Evolutionary conservation across 352 stramenopile genomes (phyloP), one percentile per base, ranked within the genome.

Genomic region (Phytophthora ramorum): DNA sequence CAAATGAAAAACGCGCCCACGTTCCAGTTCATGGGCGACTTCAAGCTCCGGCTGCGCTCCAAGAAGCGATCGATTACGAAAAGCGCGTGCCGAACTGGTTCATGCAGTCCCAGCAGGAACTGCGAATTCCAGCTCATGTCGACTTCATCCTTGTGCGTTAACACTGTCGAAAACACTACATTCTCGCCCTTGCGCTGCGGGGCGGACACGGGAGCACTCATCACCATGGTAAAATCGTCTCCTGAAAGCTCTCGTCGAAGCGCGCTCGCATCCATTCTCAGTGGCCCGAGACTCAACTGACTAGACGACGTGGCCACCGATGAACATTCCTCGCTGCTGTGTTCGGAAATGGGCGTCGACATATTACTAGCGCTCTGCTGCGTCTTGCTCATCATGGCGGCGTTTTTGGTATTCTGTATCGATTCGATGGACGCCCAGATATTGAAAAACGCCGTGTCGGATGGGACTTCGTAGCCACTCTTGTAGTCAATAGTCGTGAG

Each of bases 21-120:
- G 51, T 89, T 89, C 72, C 70, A 83, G 48, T 85, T 80, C 24
- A 67, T 68, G 3, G 71, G 68, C 9, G 75, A 71, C 14, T 75
- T 71, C 57, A 71, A 58, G 45, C 71, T 40, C 37, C 85, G 79
- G 13, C 83, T 89, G 41, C 81, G 81, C 47, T 85, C 78, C 32
- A 94, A 59, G 60, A 93, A 95, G 26, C 85, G 75, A 65, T 95
- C 85, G n/a, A 91, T 93, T 14, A 95, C 85, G 38, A 79, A 95
- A 0, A 95, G 69, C 35, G 87, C 87, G 49, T 95, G 87, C 12
- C 87, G 87, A 51, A 95, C 69, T 9, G 87, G 87, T 59, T 95
- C 87, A 50, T 95, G 87, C 17, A 95, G 61, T 1, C 81, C 82
- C 9, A 95, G 71, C 17, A 95, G 22, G 58, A 95, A 92, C 26